Evolutionary conservation across 768 basidiomycete genomes (phyloP), one percentile per base, ranked within the genome.

Genomic region (Trametes cinnabarina): DNA sequence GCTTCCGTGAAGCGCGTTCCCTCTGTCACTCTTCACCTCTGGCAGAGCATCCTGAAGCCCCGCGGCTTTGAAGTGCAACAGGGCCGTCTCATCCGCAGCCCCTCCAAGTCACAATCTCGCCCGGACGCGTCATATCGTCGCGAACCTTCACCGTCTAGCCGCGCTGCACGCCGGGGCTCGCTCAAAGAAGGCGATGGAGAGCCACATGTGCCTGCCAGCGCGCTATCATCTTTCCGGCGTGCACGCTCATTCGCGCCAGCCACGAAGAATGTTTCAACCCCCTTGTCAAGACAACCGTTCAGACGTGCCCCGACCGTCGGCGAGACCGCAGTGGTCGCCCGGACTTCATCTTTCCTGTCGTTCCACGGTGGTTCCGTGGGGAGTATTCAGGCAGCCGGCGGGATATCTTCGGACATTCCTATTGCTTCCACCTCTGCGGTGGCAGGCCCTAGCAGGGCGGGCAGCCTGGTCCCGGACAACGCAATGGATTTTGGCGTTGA

Each of bases 1-100:
- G 82, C 81, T 0, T 70, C 79, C 17, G 74, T 83, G 11, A 82
- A 77, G 51, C 84, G 85, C n/a, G 73, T 83, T 1, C 86, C 86
- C 0, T 77, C 77, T 0, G 77, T 84, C 3, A 86, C 85, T 1
- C 76, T 87, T 40, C 82, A 85, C 57, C 77, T 91, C 8, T 92
- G 90, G 90, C 77, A 81, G 48, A 79, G 79, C 60, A 82, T 92
- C 23, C 79, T 92, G 26, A 79, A 81, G 55, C 74, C 80, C 25
- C 81, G 89, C 9, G 90, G 89, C 10, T 89, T 86, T 69, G 79
- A 84, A 61, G 71, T 89, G 53, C 71, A 79, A 19, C 77, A 75
- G 20, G 82, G 84, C 9, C 78, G 81, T 61, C 78, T 91, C 47
- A 68, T 87, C 6, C 79, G 82, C 22, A 87, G 83, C 58, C 85